phyloP scores from a whole-genome alignment of 1,284 basidiomycete species.

The Sutorius eximius region DNA sequence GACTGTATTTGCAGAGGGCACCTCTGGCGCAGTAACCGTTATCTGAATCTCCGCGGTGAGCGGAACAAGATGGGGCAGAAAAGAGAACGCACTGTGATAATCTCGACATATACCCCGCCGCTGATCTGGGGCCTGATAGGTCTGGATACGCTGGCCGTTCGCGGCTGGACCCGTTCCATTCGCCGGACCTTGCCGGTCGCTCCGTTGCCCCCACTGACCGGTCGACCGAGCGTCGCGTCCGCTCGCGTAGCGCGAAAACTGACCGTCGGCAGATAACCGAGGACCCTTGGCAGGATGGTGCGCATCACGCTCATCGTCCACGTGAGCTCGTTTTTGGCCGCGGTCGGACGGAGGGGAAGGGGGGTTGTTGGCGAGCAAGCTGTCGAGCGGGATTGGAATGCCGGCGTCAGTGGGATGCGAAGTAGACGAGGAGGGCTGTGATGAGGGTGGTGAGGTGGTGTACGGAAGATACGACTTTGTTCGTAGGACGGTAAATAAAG shows the following conservation, averaged over 20 bases:
- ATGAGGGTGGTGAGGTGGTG: slow-evolving; percentile 40
- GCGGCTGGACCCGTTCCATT: slow-evolving; percentile 30
- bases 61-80: slow-evolving; percentile 4
- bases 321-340: slow-evolving; percentile 61
- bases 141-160: slow-evolving; percentile 52
- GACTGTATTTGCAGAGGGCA: slow-evolving; percentile 88
- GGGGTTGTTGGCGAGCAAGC: slow-evolving; percentile 49
- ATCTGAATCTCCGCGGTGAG: slow-evolving; percentile 47
- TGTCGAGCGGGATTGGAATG: slow-evolving; percentile 77
- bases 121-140: slow-evolving; percentile 68
- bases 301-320: slow-evolving; percentile 58
- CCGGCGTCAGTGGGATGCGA: slow-evolving; percentile 52
- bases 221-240: slow-evolving; percentile 44
- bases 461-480: slow-evolving; percentile 84
- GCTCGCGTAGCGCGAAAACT: slow-evolving; percentile 59
- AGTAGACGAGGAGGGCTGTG: slow-evolving; percentile 34
- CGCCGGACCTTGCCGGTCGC: slow-evolving; percentile 32
- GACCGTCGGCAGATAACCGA: slow-evolving; percentile 58
- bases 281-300: slow-evolving; percentile 67
- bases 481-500: slow-evolving; percentile 78
- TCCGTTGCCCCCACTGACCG: slow-evolving; percentile 40
- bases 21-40: slow-evolving; percentile 91
- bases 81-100: slow-evolving; percentile 74
- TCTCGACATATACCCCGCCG: slow-evolving; percentile 79
- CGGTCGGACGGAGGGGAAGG: slow-evolving; percentile 50